phyloP scores from a whole-genome alignment of 148 eudicot genomes.

The Chenopodium suecicum region DNA sequence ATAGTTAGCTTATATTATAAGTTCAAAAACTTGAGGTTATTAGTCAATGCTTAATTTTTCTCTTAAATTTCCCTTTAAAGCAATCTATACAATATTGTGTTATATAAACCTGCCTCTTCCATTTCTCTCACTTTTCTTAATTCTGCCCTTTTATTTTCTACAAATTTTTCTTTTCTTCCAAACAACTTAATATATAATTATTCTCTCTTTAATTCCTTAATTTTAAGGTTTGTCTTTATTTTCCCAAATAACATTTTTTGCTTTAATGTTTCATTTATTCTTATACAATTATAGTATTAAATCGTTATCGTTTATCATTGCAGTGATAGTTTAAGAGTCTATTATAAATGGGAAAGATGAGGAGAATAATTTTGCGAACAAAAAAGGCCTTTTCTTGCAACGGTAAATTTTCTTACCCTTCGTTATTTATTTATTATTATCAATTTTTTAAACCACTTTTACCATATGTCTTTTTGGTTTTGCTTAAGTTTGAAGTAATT shows the following conservation, averaged over 20 bases:
- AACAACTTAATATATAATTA: too few species aligned
- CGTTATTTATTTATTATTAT: too few species aligned
- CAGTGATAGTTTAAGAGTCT: too few species aligned
- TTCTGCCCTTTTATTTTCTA: not conserved
- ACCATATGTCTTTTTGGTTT: too few species aligned
- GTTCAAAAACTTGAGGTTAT: conserved; percentile 5
- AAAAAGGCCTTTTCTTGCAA: conserved; percentile 22
- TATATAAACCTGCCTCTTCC: conserved; percentile 8
- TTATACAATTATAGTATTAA: not conserved
- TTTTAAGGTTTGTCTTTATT: not conserved
- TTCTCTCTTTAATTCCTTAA: not conserved
- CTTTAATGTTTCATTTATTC: not conserved
- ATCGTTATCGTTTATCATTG: too few species aligned
- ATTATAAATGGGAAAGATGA: conserved; percentile 1
- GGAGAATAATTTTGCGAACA: conserved; percentile 3
- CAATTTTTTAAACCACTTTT: too few species aligned
- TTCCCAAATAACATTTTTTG: not conserved
- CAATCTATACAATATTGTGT: not conserved
- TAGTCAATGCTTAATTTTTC: conserved; percentile 17
- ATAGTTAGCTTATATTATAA: conserved; percentile 13
- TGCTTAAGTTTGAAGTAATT: too few species aligned
- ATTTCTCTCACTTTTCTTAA: conserved; percentile 10
- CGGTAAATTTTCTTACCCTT: conserved; percentile 2
- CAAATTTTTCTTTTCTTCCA: not conserved
- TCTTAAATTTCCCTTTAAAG: conserved; percentile 17